These are phyloP conservation scores for Crotalaria pallida DNA, from an alignment of 306 rosid species.

Conservation along the genomic window DNA sequence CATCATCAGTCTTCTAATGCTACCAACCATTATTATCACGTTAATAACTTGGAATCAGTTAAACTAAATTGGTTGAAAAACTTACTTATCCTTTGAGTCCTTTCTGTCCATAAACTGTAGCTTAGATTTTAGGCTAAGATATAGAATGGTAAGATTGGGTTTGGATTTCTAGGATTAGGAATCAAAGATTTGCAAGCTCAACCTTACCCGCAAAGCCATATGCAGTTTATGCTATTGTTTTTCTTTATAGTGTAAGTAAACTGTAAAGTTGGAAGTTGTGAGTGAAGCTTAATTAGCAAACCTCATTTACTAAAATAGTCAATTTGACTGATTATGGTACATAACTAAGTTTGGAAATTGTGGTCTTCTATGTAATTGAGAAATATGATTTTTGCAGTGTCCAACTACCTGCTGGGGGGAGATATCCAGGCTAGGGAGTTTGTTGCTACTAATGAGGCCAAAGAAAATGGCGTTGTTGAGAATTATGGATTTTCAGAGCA, in stretches of 20 bases:
- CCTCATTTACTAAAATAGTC: not conserved
- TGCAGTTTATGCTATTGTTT: not conserved
- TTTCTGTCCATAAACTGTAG: not conserved
- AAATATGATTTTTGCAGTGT: conserved; percentile 47
- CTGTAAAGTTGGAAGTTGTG: not conserved
- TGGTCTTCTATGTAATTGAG: conserved; percentile 13
- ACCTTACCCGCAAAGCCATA: not conserved
- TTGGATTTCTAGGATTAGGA: not conserved
- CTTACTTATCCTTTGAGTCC: too few relatives aligned
- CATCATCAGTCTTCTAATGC: not conserved
- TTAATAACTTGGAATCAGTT: not conserved
- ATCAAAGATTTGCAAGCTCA: not conserved
- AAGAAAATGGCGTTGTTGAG: conserved; percentile 63
- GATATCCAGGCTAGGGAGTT: conserved; percentile 71
- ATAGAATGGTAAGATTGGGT: not conserved
- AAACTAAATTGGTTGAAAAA: conserved; percentile 13
- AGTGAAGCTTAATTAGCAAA: not conserved
- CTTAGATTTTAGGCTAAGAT: not conserved
- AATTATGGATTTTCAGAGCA: conserved; percentile 68
- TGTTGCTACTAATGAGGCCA: conserved; percentile 49
- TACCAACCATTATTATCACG: not conserved
- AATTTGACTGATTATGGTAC: not conserved
- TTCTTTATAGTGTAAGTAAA: not conserved
- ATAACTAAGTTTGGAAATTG: not conserved
- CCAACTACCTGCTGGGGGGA: conserved; percentile 64